A percentile compares a stretch with the other conserved stretches of the same genome.
phyloP scores from a whole-genome alignment of 164 flowering plant species.

The Nelumbo lutea region DNA sequence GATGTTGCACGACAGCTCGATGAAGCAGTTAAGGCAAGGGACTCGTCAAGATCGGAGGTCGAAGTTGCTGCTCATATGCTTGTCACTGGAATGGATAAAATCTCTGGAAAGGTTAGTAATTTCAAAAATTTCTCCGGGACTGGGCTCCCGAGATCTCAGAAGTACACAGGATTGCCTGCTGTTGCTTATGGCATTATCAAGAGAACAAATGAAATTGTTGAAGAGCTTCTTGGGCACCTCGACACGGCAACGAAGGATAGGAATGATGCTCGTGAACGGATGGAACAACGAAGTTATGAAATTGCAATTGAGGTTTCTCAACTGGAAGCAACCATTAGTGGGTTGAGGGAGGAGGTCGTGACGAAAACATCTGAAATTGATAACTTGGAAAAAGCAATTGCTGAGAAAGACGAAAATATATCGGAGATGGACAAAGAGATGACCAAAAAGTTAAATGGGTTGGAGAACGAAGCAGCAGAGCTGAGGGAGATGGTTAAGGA shows the following conservation, averaged over 20 bases:
- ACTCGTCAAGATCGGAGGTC: conserved; percentile 40
- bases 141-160: conserved; percentile 74
- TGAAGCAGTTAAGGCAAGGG: conserved; percentile 37
- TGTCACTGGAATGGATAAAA: conserved; percentile 77
- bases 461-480: conserved; percentile 35
- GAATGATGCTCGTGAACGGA: conserved; percentile 71
- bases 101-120: conserved; percentile 63
- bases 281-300: conserved; percentile 90
- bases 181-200: conserved; percentile 80
- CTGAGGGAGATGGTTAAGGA: conserved; percentile 36
- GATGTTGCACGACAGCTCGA: conserved; percentile 43
- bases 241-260: conserved; percentile 55
- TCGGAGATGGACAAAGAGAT: conserved; percentile 47
- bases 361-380: conserved; percentile 42
- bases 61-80: conserved; percentile 54
- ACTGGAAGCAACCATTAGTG: conserved; percentile 77
- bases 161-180: conserved; percentile 62
- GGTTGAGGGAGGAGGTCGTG: conserved; percentile 60
- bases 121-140: conserved; percentile 57
- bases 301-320: conserved; percentile 96
- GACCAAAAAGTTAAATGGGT: conserved; percentile 32
- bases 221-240: conserved; percentile 71
- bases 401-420: conserved; percentile 48
- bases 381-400: conserved; percentile 37
- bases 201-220: conserved; percentile 87